Evolutionary conservation across 805 yeast genomes (phyloP), one percentile per base, ranked within the genome.

Genomic region (Starmerella davenportii): DNA sequence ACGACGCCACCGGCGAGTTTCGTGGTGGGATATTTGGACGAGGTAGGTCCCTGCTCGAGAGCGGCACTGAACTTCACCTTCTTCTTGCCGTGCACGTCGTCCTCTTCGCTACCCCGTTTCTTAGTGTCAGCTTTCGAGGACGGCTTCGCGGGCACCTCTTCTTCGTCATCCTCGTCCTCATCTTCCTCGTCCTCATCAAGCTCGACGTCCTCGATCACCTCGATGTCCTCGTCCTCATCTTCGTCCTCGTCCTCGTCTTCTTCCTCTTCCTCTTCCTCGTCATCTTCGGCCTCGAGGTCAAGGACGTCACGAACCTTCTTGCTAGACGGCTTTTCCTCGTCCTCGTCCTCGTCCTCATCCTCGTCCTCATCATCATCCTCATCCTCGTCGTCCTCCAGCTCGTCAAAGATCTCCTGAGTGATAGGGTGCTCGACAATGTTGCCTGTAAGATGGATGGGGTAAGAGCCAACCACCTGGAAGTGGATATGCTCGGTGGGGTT

Each of bases 351-450:
- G 17, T 48, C 53, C 28, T 52, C 49, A 29, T 56, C 51, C 19
- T 59, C 64, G 17, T 51, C 56, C 38, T 54, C 59, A 11, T 54
- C 59, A 23, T 63, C 67, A 28, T 50, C 60, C 33, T 57, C 61
- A 28, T 45, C 57, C 38, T 64, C 70, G 38, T 58, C 66, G 21
- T 64, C 70, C 34, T 66, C 70, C 41, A 65, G 68, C 29, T 61
- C 64, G 37, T 65, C 73, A 37, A 68, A 70, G 44, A 57, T 61
- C 42, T 66, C 71, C 38, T 71, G 77, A 55, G 85, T 94, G 54
- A 74, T 81, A 60, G 96, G 95, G 62, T 85, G 95, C 61, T 80
- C 93, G 56, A 90, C 77, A 64, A 77, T 84, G 76, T 90, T 87
- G 67, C 99, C 99, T 50, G 80, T 68, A 52, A 90, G 66, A 60